Evolutionary conservation across 805 yeast genomes (phyloP).

Genomic region (Spathaspora gorwiae): DNA sequence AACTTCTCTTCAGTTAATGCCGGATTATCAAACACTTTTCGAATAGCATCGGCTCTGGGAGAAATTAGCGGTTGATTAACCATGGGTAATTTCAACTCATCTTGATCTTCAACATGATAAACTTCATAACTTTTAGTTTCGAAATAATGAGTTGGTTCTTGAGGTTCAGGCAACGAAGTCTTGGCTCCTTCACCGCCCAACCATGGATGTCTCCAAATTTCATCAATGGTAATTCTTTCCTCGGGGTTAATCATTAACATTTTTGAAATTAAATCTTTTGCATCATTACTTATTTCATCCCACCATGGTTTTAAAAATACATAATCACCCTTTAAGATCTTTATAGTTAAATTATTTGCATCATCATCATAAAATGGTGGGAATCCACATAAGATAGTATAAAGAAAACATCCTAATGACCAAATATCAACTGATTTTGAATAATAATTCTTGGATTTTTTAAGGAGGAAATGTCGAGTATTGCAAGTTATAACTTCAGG

Average conservation of each 20-base stretch:
- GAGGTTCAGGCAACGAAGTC: neutral
- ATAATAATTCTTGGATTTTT: slow-evolving; percentile 43
- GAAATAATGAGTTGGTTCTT: slow-evolving; percentile 3
- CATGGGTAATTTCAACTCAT: slow-evolving; percentile 1
- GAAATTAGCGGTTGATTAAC: slow-evolving; percentile 18
- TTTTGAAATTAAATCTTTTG: slow-evolving; percentile 62
- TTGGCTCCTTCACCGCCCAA: neutral
- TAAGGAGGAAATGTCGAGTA: slow-evolving; percentile 1
- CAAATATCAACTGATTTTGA: slow-evolving; percentile 68
- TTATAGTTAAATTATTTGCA: slow-evolving; percentile 54
- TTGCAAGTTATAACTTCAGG: slow-evolving; percentile 58
- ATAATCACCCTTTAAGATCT: slow-evolving; percentile 68
- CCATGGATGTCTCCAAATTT: slow-evolving; percentile 74
- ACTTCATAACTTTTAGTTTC: slow-evolving; percentile 5
- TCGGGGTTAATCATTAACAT: slow-evolving; percentile 68
- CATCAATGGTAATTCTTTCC: slow-evolving; percentile 62
- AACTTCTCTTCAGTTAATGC: slow-evolving; percentile 26
- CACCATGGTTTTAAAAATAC: slow-evolving; percentile 83
- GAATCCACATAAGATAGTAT: slow-evolving; percentile 66
- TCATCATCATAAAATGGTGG: slow-evolving; percentile 77
- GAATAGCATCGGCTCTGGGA: slow-evolving; percentile 38
- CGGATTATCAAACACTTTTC: slow-evolving; percentile 39
- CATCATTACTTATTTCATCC: slow-evolving; percentile 73
- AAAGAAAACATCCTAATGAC: slow-evolving; percentile 69
- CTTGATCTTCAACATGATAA: slow-evolving; percentile 7